Percentiles rank a stretch among this genome's conserved stretches.
Conservation (phyloP, 345 rosid genomes). For the Eucalyptus cloeziana region DNA sequence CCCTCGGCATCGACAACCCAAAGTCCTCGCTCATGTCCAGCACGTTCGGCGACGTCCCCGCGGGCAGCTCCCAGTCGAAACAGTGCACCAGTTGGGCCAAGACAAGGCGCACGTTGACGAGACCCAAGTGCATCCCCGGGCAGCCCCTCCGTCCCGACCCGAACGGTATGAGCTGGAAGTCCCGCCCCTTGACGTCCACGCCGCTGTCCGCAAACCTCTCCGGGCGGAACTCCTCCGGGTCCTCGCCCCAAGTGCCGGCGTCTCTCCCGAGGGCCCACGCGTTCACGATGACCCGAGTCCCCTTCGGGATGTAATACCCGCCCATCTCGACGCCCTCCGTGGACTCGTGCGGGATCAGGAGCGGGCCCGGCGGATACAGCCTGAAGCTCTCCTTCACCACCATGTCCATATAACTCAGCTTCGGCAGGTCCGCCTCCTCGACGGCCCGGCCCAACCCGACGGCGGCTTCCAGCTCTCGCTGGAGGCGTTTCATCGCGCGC, state of each 20-base stretch:
- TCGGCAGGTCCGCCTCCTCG: neutral
- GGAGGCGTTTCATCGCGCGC: neutral
- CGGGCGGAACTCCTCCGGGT: neutral
- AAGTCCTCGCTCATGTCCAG: neutral
- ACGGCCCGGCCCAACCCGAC: constrained; percentile 6
- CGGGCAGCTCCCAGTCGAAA: neutral
- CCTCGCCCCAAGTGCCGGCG: neutral
- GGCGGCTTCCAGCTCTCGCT: constrained; percentile 1
- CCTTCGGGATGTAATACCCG: neutral
- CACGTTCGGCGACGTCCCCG: neutral
- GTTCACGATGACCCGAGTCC: neutral
- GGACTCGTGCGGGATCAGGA: neutral
- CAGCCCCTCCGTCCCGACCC: neutral
- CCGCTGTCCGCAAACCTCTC: constrained; percentile 3
- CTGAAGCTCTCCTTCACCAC: constrained; percentile 2
- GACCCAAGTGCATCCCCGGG: neutral
- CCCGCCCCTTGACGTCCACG: neutral
- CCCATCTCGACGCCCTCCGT: neutral
- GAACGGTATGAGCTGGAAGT: constrained; percentile 5
- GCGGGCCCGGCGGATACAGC: neutral
- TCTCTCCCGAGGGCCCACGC: neutral
- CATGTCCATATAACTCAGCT: constrained; percentile 5
- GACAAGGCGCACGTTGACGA: neutral
- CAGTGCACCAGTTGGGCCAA: neutral
- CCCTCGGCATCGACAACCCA: neutral